Conservation (phyloP, 495 filamentous ascomycete genomes). For the Clavariopsis aquatica region DNA sequence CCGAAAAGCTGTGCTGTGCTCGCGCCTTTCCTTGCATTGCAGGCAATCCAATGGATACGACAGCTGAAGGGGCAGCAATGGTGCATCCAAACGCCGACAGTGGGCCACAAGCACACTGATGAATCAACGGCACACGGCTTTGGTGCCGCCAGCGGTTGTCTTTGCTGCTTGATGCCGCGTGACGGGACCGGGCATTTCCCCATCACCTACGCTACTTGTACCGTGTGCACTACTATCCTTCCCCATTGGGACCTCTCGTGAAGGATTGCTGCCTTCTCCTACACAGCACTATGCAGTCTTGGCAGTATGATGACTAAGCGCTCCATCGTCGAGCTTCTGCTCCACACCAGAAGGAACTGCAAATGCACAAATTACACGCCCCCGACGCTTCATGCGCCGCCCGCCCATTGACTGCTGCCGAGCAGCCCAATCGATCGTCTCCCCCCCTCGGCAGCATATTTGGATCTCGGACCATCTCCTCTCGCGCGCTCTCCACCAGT, state of each 20-base stretch:
- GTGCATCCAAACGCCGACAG: too few relatives aligned
- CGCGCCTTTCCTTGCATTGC: neutral
- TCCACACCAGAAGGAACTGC: neutral
- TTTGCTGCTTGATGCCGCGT: too few relatives aligned
- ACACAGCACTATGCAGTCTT: too few relatives aligned
- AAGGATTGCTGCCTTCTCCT: too few relatives aligned
- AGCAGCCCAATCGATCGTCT: conserved; percentile 26
- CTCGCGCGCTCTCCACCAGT: conserved; percentile 16
- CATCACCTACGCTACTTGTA: too few relatives aligned
- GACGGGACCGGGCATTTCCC: too few relatives aligned
- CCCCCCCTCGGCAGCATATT: conserved; percentile 15
- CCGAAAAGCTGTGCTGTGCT: neutral
- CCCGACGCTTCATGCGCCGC: conserved; percentile 32
- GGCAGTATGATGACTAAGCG: neutral
- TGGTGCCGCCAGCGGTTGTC: neutral
- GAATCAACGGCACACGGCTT: neutral
- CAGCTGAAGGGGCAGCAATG: too few relatives aligned
- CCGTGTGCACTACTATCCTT: too few relatives aligned
- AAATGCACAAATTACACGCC: conserved; percentile 11
- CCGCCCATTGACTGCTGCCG: conserved; percentile 34
- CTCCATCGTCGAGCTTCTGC: neutral
- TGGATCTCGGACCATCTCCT: conserved; percentile 37
- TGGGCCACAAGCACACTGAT: too few relatives aligned
- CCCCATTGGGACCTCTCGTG: too few relatives aligned
- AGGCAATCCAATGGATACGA: too few relatives aligned